Evolutionary conservation across 1,284 basidiomycete genomes (phyloP), one percentile per base, ranked within the genome.

Genomic region (Phenoliferia sp.): DNA sequence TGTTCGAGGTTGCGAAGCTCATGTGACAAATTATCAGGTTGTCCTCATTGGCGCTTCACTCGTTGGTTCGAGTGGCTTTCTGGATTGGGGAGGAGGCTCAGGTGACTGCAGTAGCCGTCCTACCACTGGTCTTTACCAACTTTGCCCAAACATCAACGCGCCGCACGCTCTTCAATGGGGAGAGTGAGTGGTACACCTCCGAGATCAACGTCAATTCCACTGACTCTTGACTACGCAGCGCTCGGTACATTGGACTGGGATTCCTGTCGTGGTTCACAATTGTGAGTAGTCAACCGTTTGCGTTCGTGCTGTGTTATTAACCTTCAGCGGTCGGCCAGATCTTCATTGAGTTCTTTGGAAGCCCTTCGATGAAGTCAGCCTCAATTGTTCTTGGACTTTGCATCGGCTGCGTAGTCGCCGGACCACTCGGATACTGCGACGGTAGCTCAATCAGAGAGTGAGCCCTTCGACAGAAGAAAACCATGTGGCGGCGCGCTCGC

Each of bases 231-330:
- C 22, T 22, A 44, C 39, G 22, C 39, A 44, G 29, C 91, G 88
- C 89, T 0, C 84, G 90, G 74, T 91, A 90, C 79, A 87, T 92
- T 58, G 90, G 91, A 3, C 85, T 94, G 35, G 92, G 91, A 0
- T 92, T 94, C 82, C 81, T 93, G 28, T 87, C 87, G 0, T 93
- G 93, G 79, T 76, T 87, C 62, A 85, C 85, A 7, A 91, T 93
- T 73, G 39, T 44, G 22, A n/a, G n/a, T n/a, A n/a, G n/a, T n/a
- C n/a, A n/a, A n/a, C n/a, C n/a, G n/a, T n/a, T n/a, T n/a, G n/a
- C n/a, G n/a, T n/a, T n/a, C n/a, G n/a, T n/a, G n/a, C n/a, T n/a
- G n/a, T n/a, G n/a, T n/a, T n/a, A n/a, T n/a, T n/a, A n/a, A n/a
- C n/a, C n/a, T n/a, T n/a, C n/a, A n/a, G n/a, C n/a, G n/a, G n/a